Base-by-base conservation (phyloP, 2,329 filamentous ascomycete species). In the Exophiala sp. region DNA sequence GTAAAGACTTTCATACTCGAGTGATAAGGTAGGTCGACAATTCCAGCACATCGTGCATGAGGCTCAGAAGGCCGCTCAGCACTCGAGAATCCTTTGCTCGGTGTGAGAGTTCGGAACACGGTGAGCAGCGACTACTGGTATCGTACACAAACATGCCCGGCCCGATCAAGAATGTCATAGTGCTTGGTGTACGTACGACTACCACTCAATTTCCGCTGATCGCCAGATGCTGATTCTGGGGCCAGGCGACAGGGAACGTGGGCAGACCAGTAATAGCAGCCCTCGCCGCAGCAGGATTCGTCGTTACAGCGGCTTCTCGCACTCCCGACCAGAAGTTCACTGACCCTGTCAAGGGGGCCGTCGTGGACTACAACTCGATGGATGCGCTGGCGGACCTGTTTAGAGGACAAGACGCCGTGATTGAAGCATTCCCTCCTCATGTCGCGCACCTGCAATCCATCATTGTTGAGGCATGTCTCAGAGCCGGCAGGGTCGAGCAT, bases 351-450 rank as follows among this genome's bases (percentile, higher is more conserved):
- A 60, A 38, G 8, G 50, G 65, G 34, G 53, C 61, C 55, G 61
- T 59, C 24, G 58, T 63, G 38, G 62, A 67, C 46, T 68, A 66
- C 52, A 65, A 34, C 42, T 55, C 65, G 1, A 42, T 57, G 1
- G 10, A 49, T 1, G 55, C 47, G 39, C 63, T 71, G 2, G 57
- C 60, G 29, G 41, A 60, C 9, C 59, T 60, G 7, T 65, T 70
- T 16, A 58, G 54, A 11, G 65, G 65, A 11, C 63, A 70, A 46
- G 65, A 70, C 47, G 67, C 58, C 1, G 58, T 71, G 2, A 62
- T 71, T 5, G 47, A 50, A 33, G 52, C 52, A 1, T 50, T 55
- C 29, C 52, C 52, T 2, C 52, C 52, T 24, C 50, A 55, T 18
- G 35, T 47, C 5, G 35, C 43, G 36, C 29, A 50, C 43, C 11